Conservation (phyloP, 1,284 basidiomycete species). For the Singerocomus inundabilis region DNA sequence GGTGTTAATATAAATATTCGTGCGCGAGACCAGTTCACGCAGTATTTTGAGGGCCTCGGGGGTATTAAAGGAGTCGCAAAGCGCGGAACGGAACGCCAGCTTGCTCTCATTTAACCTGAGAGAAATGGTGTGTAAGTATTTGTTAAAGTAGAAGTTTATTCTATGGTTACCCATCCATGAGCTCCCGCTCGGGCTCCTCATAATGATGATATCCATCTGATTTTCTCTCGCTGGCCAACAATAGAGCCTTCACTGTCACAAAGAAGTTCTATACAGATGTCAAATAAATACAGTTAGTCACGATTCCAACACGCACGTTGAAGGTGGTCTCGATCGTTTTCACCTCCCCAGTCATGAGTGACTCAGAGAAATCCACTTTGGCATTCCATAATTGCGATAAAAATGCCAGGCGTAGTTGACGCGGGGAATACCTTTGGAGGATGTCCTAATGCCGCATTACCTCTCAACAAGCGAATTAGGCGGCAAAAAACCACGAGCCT, state of each 20-base stretch:
- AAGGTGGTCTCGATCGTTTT: constrained; percentile 82
- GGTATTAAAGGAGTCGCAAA: constrained; percentile 98
- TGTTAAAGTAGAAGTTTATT: constrained; percentile 15
- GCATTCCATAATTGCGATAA: constrained; percentile 90
- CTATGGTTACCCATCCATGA: constrained; percentile 56
- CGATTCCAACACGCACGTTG: constrained; percentile 58
- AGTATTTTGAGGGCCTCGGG: constrained; percentile 79
- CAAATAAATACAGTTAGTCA: constrained; percentile 1
- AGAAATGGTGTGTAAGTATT: constrained; percentile 8
- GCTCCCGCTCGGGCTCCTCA: constrained; percentile 61
- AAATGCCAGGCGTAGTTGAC: constrained; percentile 95
- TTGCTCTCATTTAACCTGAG: constrained; percentile 76
- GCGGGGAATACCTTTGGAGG: constrained; percentile 79
- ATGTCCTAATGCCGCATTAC: constrained; percentile 65
- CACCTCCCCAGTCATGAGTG: constrained; percentile 86
- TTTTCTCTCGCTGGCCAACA: constrained; percentile 46
- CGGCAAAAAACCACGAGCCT: constrained; percentile 30
- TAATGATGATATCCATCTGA: constrained; percentile 65
- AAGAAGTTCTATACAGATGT: constrained; percentile 87
- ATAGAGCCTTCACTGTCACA: constrained; percentile 81
- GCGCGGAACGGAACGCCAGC: constrained; percentile 78
- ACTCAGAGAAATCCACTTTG: constrained; percentile 93
- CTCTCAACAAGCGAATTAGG: constrained; percentile 7
- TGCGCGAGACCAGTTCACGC: constrained; percentile 81
- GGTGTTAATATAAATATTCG: constrained; percentile 85